These are phyloP conservation scores for Penstemon barbatus DNA, from an alignment of 257 asterid species.

Conservation along the genomic window DNA sequence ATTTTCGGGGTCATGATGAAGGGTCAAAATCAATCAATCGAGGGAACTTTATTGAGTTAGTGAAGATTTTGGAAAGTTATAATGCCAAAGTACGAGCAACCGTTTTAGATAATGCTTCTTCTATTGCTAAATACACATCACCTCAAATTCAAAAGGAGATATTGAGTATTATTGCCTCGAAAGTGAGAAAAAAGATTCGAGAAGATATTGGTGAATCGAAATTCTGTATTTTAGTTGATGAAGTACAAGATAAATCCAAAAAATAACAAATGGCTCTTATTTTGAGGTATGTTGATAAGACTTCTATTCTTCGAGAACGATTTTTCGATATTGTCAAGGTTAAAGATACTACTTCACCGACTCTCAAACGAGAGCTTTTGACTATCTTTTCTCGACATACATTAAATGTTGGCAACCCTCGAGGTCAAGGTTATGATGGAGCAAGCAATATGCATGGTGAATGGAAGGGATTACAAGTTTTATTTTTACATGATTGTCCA, in stretches of 20 bases:
- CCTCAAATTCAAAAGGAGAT: background rate
- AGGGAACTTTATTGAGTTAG: background rate
- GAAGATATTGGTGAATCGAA: background rate
- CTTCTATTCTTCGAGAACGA: background rate
- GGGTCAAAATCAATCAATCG: background rate
- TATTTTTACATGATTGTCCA: background rate
- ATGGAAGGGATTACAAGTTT: background rate
- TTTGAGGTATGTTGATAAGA: too few relatives aligned
- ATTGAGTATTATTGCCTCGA: background rate
- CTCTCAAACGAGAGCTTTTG: background rate
- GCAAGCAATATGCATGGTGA: background rate
- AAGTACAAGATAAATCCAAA: background rate
- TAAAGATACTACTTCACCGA: background rate
- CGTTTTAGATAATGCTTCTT: background rate
- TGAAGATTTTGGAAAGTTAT: background rate
- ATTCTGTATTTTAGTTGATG: background rate
- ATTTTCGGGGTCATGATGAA: background rate
- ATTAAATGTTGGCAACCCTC: background rate
- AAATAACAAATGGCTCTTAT: too few relatives aligned
- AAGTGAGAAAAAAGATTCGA: background rate
- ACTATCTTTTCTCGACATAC: background rate
- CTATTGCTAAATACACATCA: background rate
- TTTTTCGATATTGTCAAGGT: background rate
- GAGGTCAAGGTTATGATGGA: too few relatives aligned
- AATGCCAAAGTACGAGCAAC: too few relatives aligned